These are phyloP conservation scores for Eucalyptus sideroxylon DNA, from an alignment of 345 rosid species.

Conservation along the genomic window DNA sequence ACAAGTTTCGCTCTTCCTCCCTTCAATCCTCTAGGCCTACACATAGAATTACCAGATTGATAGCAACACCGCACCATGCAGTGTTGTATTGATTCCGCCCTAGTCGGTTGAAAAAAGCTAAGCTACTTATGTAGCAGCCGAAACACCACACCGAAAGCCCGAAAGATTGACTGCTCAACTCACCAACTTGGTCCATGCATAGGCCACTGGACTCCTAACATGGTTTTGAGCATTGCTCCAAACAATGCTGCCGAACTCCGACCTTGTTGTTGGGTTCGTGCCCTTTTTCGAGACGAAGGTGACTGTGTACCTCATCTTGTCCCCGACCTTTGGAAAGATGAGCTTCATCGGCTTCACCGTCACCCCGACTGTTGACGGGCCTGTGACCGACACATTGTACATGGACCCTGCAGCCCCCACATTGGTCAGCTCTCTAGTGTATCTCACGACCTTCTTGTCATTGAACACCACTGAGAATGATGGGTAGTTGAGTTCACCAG, in stretches of 20 bases:
- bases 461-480: constrained; percentile 75
- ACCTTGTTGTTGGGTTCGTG: constrained; percentile 6
- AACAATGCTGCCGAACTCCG: constrained; percentile 58
- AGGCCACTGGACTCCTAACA: constrained; percentile 78
- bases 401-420: constrained; percentile 54
- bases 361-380: constrained; percentile 39
- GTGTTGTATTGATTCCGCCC: not conserved
- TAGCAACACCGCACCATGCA: not conserved
- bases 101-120: not conserved
- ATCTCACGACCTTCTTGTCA: constrained; percentile 50
- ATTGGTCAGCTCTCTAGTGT: constrained; percentile 70
- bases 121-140: no score
- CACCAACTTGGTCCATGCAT: constrained; percentile 43
- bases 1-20: not conserved
- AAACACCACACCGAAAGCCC: not conserved
- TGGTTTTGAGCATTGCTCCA: constrained; percentile 58
- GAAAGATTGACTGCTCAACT: not conserved
- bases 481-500: constrained; percentile 84
- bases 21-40: not conserved
- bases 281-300: constrained; percentile 58
- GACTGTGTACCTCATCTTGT: constrained; percentile 63
- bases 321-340: constrained; percentile 40
- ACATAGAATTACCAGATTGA: not conserved
- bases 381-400: constrained; percentile 33
- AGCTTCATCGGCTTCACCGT: constrained; percentile 51